Conservation (phyloP, 2,329 filamentous ascomycete species). For the Huntiella bhutanensis region DNA sequence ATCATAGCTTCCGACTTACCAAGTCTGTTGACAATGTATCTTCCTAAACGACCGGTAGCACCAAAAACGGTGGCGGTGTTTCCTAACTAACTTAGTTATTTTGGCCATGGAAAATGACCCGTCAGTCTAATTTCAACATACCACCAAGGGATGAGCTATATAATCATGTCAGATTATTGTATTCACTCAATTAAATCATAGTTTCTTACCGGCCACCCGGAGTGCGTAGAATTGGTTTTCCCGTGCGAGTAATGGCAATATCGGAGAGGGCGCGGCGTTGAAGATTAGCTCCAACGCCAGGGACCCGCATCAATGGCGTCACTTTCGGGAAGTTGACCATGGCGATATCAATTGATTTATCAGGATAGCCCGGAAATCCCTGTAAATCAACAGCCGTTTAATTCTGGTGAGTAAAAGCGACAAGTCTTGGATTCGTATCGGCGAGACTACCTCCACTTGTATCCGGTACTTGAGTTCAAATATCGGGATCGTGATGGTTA, state of each 20-base stretch:
- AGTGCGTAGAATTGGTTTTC: slow-evolving; percentile 79
- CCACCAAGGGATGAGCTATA: slow-evolving; percentile 72
- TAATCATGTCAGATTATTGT: slow-evolving; percentile 14
- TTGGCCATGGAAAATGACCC: background rate
- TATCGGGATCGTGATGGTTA: background rate
- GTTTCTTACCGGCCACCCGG: slow-evolving; percentile 67
- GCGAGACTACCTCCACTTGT: too few relatives aligned
- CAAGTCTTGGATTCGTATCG: too few relatives aligned
- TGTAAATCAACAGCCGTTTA: too few relatives aligned
- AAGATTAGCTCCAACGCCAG: too few relatives aligned
- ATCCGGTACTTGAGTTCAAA: too few relatives aligned
- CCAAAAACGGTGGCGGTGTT: slow-evolving; percentile 97
- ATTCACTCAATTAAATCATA: background rate
- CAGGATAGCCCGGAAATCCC: too few relatives aligned
- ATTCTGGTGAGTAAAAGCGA: too few relatives aligned
- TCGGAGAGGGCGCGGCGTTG: slow-evolving; percentile 46
- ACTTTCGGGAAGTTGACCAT: too few relatives aligned
- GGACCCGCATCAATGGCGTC: too few relatives aligned
- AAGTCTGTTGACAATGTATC: slow-evolving; percentile 93
- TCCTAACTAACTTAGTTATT: slow-evolving; percentile 31
- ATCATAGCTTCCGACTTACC: slow-evolving; percentile 27
- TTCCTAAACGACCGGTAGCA: slow-evolving; percentile 83
- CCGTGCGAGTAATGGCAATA: slow-evolving; percentile 82
- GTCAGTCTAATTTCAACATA: slow-evolving; percentile 24
- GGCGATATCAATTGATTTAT: too few relatives aligned